Base-by-base conservation (phyloP, 169 alveolate species). In the Plasmodium falciparum region DNA sequence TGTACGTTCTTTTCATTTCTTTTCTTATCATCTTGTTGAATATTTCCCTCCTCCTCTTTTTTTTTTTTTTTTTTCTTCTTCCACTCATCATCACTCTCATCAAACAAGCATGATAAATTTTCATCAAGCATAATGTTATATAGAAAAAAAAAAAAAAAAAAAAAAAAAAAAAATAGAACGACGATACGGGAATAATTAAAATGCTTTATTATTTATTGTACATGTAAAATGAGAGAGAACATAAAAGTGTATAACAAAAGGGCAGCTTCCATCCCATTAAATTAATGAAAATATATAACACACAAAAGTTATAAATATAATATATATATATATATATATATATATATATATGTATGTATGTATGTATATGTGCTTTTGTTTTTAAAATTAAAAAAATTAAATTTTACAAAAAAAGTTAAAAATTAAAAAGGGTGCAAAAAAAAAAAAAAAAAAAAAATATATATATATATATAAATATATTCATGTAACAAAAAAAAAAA, bases 81-180 rank as follows among this genome's bases (percentile, higher is more conserved):
- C 50, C 72, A 15, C n/a, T 83, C 91, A 72, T 83, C 91, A 15
- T 83, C 91, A 62, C 91, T 83, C 24, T 83, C 91, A 62, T 83
- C 91, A 20, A 83, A 24, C 83, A 83, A 33, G 45, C 91, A 83
- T 20, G 91, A 83, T 75, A 83, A 83, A n/a, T 83, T 83, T 58
- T 83, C 91, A 69, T 83, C 91, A 12, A 83, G 66, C 91, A 83
- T 83, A 83, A 39, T 83, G 47, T 26, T 39, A 17, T 45, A 50
- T 26, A 39, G 65, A 59, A 75, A 62, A 20, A 49, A 62, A 62
- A 49, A 62, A 62, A 61, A 17, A 61, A 61, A n/a, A n/a, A 59
- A 75, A 62, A 20, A 49, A 62, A 62, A 49, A 62, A 62, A 61
- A 17, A 61, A 61, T 15, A 20, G 22, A 61, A 61, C 11, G 1